Conservation (phyloP, 2,329 filamentous ascomycete species). For the Nemania serpens region DNA sequence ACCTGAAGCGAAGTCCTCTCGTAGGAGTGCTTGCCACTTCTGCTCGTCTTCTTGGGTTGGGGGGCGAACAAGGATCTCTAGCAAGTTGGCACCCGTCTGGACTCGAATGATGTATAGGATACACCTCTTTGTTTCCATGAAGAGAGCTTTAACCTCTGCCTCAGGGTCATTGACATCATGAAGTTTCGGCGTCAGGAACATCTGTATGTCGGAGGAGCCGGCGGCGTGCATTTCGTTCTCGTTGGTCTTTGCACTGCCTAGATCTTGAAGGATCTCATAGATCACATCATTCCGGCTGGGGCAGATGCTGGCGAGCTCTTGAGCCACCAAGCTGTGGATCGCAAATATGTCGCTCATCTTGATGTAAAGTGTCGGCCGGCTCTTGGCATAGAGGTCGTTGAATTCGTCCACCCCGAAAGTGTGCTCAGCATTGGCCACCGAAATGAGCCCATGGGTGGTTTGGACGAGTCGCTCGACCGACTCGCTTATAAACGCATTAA, state of each 20-base stretch:
- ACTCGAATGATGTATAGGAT: constrained; percentile 97
- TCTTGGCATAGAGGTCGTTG: constrained; percentile 95
- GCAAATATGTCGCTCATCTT: constrained; percentile 98
- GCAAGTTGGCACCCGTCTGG: constrained; percentile 87
- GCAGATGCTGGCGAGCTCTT: constrained; percentile 78
- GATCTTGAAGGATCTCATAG: constrained; percentile 87
- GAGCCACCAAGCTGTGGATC: constrained; percentile 85
- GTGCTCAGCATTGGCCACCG: constrained; percentile 82
- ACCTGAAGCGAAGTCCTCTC: constrained; percentile 76
- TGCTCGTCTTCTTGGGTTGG: constrained; percentile 86
- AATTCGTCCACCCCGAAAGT: constrained; percentile 99
- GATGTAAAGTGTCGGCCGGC: constrained; percentile 97
- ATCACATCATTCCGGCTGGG: constrained; percentile 83
- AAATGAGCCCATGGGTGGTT: constrained; percentile 78
- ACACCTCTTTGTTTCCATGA: constrained; percentile 98
- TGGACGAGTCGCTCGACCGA: constrained; percentile 79
- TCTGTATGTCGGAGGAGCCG: constrained; percentile 84
- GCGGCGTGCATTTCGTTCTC: constrained; percentile 90
- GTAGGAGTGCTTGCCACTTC: constrained; percentile 80
- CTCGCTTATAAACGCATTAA: constrained; percentile 89
- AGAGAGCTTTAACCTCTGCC: constrained; percentile 86
- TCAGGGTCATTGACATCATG: constrained; percentile 92
- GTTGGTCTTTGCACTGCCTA: constrained; percentile 95
- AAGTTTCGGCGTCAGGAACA: constrained; percentile 87
- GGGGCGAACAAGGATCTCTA: constrained; percentile 92